phyloP scores from a whole-genome alignment of 768 basidiomycete species.

The Hydnum rufescens region DNA sequence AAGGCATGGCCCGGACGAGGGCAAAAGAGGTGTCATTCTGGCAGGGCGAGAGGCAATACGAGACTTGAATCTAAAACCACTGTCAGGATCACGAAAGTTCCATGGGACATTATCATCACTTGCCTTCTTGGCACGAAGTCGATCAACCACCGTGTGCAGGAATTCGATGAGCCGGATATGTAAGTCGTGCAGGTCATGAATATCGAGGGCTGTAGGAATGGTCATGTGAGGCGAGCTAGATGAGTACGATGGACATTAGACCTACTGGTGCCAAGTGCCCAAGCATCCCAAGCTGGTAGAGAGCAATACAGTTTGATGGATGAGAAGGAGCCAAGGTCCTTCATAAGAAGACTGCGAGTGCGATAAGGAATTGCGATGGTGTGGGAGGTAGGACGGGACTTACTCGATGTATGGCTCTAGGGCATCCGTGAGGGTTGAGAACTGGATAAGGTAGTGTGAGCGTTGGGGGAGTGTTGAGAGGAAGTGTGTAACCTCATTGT shows the following conservation, averaged over 20 bases:
- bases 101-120: neutral
- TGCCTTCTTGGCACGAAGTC: neutral
- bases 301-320: neutral
- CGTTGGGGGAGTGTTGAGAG: too few relatives aligned
- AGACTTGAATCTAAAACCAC: neutral
- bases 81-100: neutral
- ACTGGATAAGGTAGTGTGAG: too few relatives aligned
- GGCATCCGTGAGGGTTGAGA: neutral
- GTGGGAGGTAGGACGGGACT: neutral
- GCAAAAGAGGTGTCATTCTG: neutral
- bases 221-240: neutral
- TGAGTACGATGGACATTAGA: neutral
- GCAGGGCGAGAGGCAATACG: neutral
- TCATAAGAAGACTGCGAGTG: neutral
- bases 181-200: neutral
- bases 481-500: too few relatives aligned
- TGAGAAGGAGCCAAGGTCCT: neutral
- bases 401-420: neutral
- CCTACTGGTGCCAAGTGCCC: neutral
- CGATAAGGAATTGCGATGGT: neutral
- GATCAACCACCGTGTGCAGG: neutral
- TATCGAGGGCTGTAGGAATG: neutral
- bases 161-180: neutral
- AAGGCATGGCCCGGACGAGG: neutral
- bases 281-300: neutral